Conservation (phyloP, 1,139 yeast species). For the Scheffersomyces titani region DNA sequence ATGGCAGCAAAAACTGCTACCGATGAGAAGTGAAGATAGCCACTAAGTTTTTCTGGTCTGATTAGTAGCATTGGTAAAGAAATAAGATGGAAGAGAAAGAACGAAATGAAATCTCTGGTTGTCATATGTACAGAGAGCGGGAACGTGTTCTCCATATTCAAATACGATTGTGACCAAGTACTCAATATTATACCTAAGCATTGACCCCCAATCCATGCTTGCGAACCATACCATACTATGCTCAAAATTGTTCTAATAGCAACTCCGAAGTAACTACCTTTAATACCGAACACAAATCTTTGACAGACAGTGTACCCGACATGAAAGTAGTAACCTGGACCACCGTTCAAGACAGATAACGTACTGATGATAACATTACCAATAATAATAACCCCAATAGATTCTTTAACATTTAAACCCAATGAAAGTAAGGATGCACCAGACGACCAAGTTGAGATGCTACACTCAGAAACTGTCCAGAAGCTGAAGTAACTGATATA, state of each 20-base stretch:
- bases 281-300: constrained; percentile 47
- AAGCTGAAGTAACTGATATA: constrained; percentile 39
- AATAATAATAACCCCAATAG: constrained; percentile 39
- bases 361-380: constrained; percentile 42
- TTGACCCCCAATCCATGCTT: constrained; percentile 43
- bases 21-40: constrained; percentile 35
- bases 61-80: constrained; percentile 35
- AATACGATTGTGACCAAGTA: constrained; percentile 26
- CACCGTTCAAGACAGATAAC: constrained; percentile 40
- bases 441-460: constrained; percentile 34
- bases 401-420: constrained; percentile 40
- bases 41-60: constrained; percentile 38
- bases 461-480: constrained; percentile 36
- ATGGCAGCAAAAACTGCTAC: constrained; percentile 40
- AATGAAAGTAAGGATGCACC: constrained; percentile 38
- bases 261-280: constrained; percentile 42
- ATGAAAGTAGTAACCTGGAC: constrained; percentile 45
- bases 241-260: constrained; percentile 40
- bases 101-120: constrained; percentile 41
- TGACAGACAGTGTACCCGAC: constrained; percentile 48
- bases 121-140: constrained; percentile 34
- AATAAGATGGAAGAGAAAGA: constrained; percentile 41
- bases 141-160: constrained; percentile 34
- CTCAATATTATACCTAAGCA: constrained; percentile 32
- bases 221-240: constrained; percentile 41